These are phyloP conservation scores for Chytriomyces sp. DNA, from an alignment of 192 early-diverging fungal species.

Conservation along the genomic window DNA sequence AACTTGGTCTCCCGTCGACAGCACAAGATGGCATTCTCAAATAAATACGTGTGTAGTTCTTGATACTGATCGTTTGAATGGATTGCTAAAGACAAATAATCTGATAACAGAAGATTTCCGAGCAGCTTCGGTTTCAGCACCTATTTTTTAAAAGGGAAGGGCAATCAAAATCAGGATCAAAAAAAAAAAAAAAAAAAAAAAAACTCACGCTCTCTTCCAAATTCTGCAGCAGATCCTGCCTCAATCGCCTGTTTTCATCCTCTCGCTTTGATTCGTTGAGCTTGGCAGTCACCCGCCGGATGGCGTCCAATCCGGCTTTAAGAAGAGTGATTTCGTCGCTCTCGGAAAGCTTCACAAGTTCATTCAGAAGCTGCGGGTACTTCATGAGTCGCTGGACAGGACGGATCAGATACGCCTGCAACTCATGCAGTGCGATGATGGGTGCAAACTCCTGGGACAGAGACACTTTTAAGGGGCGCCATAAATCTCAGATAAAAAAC, in stretches of 20 bases:
- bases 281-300: conserved; percentile 83
- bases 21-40: conserved; percentile 64
- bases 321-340: conserved; percentile 40
- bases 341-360: conserved; percentile 49
- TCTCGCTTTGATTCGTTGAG: conserved; percentile 91
- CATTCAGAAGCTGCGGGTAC: conserved; percentile 85
- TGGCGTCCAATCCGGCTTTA: conserved; percentile 72
- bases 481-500: conserved; percentile 72
- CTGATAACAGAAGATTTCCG: background rate
- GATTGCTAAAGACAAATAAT: background rate
- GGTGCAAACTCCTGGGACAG: conserved; percentile 7
- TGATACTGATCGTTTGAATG: background rate
- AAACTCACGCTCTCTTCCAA: conserved; percentile 80
- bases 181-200: conserved; percentile 3
- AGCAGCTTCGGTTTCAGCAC: background rate
- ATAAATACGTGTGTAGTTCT: background rate
- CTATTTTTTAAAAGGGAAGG: background rate
- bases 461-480: background rate
- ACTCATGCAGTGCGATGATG: conserved; percentile 4
- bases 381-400: conserved; percentile 76
- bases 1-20: conserved; percentile 83
- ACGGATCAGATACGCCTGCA: conserved; percentile 21
- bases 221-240: conserved; percentile 77
- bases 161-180: background rate
- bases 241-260: conserved; percentile 82